phyloP scores from a whole-genome alignment of 164 flowering plant genomes.

The Pachysandra terminalis region DNA sequence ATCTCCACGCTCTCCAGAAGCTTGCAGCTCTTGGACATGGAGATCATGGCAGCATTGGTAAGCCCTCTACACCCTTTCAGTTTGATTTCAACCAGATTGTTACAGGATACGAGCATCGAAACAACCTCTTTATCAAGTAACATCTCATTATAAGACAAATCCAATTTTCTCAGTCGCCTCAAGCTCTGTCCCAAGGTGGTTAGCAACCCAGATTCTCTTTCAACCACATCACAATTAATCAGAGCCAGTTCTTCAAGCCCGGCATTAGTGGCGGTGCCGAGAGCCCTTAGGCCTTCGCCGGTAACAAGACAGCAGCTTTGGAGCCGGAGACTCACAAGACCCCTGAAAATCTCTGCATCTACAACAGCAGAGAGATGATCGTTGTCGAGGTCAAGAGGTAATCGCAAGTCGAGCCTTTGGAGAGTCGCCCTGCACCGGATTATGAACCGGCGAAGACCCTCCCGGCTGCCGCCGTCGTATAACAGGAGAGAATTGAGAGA shows the following conservation, averaged over 20 bases:
- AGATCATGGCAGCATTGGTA: slow-evolving; percentile 27
- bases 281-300: slow-evolving; percentile 54
- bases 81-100: slow-evolving; percentile 44
- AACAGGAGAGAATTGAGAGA: slow-evolving; percentile 52
- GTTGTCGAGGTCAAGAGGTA: slow-evolving; percentile 78
- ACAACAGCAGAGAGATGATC: slow-evolving; percentile 51
- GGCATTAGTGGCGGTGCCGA: slow-evolving; percentile 32
- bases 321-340: slow-evolving; percentile 45
- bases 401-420: slow-evolving; percentile 57
- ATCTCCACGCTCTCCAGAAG: slow-evolving; percentile 48
- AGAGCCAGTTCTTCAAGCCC: slow-evolving; percentile 61
- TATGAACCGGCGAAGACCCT: slow-evolving; percentile 52
- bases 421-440: slow-evolving; percentile 31
- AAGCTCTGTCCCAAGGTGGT: slow-evolving; percentile 64
- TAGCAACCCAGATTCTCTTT: slow-evolving; percentile 65
- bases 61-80: slow-evolving; percentile 62
- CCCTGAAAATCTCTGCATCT: slow-evolving; percentile 34
- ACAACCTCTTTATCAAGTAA: slow-evolving; percentile 64
- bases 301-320: slow-evolving; percentile 81
- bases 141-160: slow-evolving; percentile 69
- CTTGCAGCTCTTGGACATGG: slow-evolving; percentile 47
- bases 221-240: slow-evolving; percentile 71
- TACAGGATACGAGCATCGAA: slow-evolving; percentile 66
- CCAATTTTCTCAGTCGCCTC: slow-evolving; percentile 48
- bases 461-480: slow-evolving; percentile 71